Evolutionary conservation across 352 stramenopile genomes (phyloP), one percentile per base, ranked within the genome.

Genomic region (Phytophthora aleatoria): DNA sequence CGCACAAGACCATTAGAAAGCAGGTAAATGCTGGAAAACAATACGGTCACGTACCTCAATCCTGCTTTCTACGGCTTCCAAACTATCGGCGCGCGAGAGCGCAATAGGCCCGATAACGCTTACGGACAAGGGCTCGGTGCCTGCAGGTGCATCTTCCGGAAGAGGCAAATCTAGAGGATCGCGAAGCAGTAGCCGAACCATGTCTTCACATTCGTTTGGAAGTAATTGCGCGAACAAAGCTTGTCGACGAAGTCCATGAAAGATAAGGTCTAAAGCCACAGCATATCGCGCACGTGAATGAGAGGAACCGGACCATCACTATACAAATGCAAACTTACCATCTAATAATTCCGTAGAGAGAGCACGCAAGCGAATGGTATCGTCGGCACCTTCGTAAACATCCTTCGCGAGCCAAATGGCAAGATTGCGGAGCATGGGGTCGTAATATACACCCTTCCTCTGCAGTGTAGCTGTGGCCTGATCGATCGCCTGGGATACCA

Each of bases 361-460:
- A 12, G 3, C 27, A 36, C 69, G 76, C 33, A 91, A 69, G 11
- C 61, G 69, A 28, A 87, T 57, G 13, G 74, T 85, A n/a, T 62
- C 62, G 35, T 89, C 73, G 0, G 73, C 78, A 9, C 55, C 67
- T 43, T 66, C 43, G 38, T 83, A 88, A 11, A 91, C 57, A 20
- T 85, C 74, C 1, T 41, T 44, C 0, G 58, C 39, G 7, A 91
- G 68, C 82, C 79, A 89, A 42, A 73, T 57, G 0, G 57, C 38
- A 2, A 93, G 57, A 11, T 87, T 74, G 26, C 73, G 78, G 10
- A 83, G 72, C 35, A 87, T 58, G 4, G 81, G 81, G 31, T 92
- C 74, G 62, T 91, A 91, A 45, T 89, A 93, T 4, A 92, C 79
- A 30, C 83, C 83, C 24, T 81, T 73, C 26, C 67, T 55, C 50